A percentile compares a stretch with the other conserved stretches of the same genome.
These are phyloP conservation scores for Solanum chiquidenum DNA, from an alignment of 257 asterid species.

Conservation along the genomic window DNA sequence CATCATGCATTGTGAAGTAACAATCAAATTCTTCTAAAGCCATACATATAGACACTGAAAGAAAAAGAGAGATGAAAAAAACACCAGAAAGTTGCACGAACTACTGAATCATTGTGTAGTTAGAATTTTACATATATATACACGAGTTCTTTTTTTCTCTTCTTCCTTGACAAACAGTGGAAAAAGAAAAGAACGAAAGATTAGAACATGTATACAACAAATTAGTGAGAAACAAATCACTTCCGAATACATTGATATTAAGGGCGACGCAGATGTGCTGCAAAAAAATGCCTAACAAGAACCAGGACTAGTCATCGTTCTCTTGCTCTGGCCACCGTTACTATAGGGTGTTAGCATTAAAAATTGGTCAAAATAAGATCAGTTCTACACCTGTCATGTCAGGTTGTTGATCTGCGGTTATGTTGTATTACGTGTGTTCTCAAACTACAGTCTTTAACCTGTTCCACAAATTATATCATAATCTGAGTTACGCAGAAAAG, in stretches of 20 bases:
- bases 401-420: constrained; percentile 46
- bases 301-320: constrained; percentile 26
- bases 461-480: constrained; percentile 4
- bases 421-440: constrained; percentile 71
- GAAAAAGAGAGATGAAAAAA: neutral
- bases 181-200: constrained; percentile 2
- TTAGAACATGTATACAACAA: constrained; percentile 29
- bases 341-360: constrained; percentile 35
- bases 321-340: constrained; percentile 2
- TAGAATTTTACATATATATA: constrained; percentile 30
- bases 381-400: constrained; percentile 36
- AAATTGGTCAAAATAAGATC: constrained; percentile 26
- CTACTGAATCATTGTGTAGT: constrained; percentile 10
- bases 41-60: neutral
- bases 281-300: constrained; percentile 32
- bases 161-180: constrained; percentile 3
- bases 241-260: constrained; percentile 29
- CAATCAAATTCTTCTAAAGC: neutral
- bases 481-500: neutral
- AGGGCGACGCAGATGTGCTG: constrained; percentile 12
- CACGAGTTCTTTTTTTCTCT: constrained; percentile 30
- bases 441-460: constrained; percentile 79
- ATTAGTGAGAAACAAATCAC: constrained; percentile 26
- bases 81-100: neutral
- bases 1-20: neutral